These are phyloP conservation scores for Malus hybrid DNA, from an alignment of 331 rosid species.

Conservation along the genomic window DNA sequence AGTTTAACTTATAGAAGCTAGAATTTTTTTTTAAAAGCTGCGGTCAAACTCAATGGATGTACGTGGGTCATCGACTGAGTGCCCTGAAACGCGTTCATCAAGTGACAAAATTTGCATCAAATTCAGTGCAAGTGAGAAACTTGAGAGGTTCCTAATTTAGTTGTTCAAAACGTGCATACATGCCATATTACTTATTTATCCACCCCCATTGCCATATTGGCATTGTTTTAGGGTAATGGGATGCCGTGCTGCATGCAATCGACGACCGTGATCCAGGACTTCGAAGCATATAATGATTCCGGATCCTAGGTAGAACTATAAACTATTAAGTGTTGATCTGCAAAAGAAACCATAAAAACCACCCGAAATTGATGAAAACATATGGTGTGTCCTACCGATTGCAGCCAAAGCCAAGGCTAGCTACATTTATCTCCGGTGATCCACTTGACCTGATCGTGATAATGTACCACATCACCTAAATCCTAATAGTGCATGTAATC, in stretches of 20 bases:
- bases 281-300: slow-evolving; percentile 30
- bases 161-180: slow-evolving; percentile 20
- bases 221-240: slow-evolving; percentile 22
- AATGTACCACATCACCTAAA: background rate
- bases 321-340: background rate
- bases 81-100: slow-evolving; percentile 51
- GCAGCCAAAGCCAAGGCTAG: background rate
- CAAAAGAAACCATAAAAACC: background rate
- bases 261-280: slow-evolving; percentile 13
- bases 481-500: no score
- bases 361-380: background rate
- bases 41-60: background rate
- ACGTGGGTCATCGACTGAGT: slow-evolving; percentile 2
- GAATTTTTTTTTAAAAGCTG: background rate
- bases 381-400: background rate
- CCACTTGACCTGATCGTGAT: background rate
- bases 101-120: slow-evolving; percentile 46
- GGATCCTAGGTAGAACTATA: slow-evolving; percentile 45
- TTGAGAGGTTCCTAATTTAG: slow-evolving; percentile 27
- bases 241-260: slow-evolving; percentile 11
- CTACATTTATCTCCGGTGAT: background rate
- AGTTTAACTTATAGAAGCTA: background rate
- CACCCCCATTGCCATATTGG: slow-evolving; percentile 2
- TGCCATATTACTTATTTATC: slow-evolving; percentile 17
- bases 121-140: slow-evolving; percentile 54